Percentiles rank a stretch among this genome's conserved stretches.
These are phyloP conservation scores for Schizochytrium sp. DNA, from an alignment of 108 stramenopile genomes.

Conservation along the genomic window DNA sequence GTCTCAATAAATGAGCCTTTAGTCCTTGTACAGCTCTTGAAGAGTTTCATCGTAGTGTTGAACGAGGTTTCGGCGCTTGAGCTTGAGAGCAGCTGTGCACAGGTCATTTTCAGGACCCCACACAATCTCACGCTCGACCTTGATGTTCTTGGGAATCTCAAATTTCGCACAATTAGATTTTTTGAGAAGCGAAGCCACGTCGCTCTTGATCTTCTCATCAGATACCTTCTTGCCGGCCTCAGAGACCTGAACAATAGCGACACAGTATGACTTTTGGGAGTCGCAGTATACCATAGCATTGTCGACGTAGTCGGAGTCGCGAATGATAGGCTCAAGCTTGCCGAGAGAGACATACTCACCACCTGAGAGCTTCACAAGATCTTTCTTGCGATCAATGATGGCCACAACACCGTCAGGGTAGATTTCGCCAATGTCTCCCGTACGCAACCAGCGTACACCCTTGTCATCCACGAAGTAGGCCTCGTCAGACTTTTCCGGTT, in stretches of 20 bases:
- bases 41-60: conserved; percentile 42
- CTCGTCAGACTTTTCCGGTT: conserved; percentile 65
- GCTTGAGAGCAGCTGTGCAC: conserved; percentile 63
- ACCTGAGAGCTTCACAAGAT: conserved; percentile 78
- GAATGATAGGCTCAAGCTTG: conserved; percentile 47
- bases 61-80: conserved; percentile 43
- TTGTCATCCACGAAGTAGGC: conserved; percentile 37
- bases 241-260: background rate
- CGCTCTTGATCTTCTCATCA: background rate
- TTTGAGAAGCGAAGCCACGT: conserved; percentile 11
- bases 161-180: conserved; percentile 10
- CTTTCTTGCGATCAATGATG: conserved; percentile 76
- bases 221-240: background rate
- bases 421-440: conserved; percentile 64
- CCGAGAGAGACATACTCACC: conserved; percentile 60
- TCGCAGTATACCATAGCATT: conserved; percentile 59
- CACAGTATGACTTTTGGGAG: conserved; percentile 32
- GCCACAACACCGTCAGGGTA: conserved; percentile 36
- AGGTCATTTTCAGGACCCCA: conserved; percentile 63
- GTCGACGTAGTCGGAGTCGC: conserved; percentile 34
- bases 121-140: background rate
- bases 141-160: conserved; percentile 48
- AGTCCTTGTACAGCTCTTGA: conserved; percentile 61
- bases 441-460: conserved; percentile 60
- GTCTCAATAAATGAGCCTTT: background rate